Evolutionary conservation across 768 basidiomycete genomes (phyloP), one percentile per base, ranked within the genome.

Genomic region (Melanogaster broomeanus): DNA sequence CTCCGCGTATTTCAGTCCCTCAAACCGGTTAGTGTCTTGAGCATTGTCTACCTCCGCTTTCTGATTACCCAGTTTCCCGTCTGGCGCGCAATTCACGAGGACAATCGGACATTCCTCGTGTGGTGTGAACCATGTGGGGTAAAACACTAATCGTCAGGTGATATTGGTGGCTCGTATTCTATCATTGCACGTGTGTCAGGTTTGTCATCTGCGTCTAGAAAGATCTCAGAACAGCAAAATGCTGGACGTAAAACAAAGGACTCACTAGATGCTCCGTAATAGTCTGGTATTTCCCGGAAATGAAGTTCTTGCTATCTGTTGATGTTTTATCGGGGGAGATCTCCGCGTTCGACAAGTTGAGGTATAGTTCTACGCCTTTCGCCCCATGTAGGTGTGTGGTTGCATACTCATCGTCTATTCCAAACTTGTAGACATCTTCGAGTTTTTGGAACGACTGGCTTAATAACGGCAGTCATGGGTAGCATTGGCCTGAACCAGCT

Each of bases 1-100:
- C 62, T 76, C 68, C 8, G 87, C 85, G 51, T 82, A 79, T 48
- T 77, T 71, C 58, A 87, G 73, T 3, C 75, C 86, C 19, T 82
- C 79, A 35, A 88, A 74, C 84, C 85, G 88, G 6, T 85, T 84
- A 8, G 77, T 77, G 52, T 85, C 82, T 64, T 88, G 87, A 3
- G 85, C 80, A 74, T 77, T 75, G 31, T 77, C 68, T 48, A 79
- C 70, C n/a, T 46, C 64, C 65, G 18, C 73, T 66, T 4, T 57
- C 61, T 2, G 61, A 60, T 75, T 77, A n/a, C 76, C 76, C 11
- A 78, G 74, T 44, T 74, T 77, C 48, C 83, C 86, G 55, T 78
- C 77, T 0, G 84, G 85, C 42, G 75, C 74, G 35, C 86, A 78
- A 66, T 82, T 85, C 49, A 84, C 78, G 70, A 88, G 72, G 4